Evolutionary conservation across 2,329 filamentous ascomycete genomes (phyloP), one percentile per base, ranked within the genome.

Genomic region (Clathrospora elynae): DNA sequence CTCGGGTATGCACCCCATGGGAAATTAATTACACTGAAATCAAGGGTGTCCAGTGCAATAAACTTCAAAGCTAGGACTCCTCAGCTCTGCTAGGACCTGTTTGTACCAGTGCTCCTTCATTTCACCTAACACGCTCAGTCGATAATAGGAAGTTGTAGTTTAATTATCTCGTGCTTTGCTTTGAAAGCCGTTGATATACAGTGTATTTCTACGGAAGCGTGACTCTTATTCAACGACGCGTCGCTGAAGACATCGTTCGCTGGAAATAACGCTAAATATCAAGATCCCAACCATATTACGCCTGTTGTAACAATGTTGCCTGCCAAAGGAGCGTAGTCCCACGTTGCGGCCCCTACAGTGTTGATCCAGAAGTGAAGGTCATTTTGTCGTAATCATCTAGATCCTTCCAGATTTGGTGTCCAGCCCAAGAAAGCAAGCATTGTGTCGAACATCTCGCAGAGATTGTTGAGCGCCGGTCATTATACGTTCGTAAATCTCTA

Each of bases 331-430:
- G 46, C 41, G 49, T 53, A 26, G 36, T 24, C 37, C 30, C 43
- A 44, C 42, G 32, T 40, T 18, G 42, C 46, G 35, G 37, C 35
- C 46, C 49, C 43, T 47, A 55, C 19, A 46, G 29, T 48, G 49
- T 41, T 22, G 40, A 35, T 41, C 43, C 41, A 50, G 47, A 53
- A 55, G 35, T 25, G 34, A 46, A 46, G 35, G 38, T 51, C 30
- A 24, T 49, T 23, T 50, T 46, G 24, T 53, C 26, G 39, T 51
- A 48, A 26, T 22, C 18, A 22, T 28, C 17, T 29, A 37, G 28
- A 39, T 37, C 28, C 19, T 30, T 36, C 40, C 31, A 36, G 35
- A 45, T 38, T 33, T 39, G 35, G 39, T 32, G 42, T 10, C 43
- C 38, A 2, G 32, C 33, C 33, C 43, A 30, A 36, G 31, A 10